Percentiles rank a stretch among this genome's conserved stretches.
Evolutionary conservation across 345 rosid genomes (phyloP).

Genomic region (Hibiscus mutabilis): DNA sequence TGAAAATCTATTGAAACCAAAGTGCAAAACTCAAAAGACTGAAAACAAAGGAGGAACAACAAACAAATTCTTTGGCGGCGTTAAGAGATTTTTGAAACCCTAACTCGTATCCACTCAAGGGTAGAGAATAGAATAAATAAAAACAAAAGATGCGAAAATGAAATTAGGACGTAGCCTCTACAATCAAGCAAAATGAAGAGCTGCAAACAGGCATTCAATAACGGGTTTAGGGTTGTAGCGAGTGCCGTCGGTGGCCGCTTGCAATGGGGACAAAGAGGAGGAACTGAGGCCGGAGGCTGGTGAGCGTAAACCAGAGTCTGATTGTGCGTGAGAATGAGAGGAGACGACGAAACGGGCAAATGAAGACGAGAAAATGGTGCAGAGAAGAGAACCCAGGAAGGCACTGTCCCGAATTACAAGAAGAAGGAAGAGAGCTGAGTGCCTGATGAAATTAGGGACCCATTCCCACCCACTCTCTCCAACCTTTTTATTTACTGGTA

Average conservation of each 20-base stretch:
- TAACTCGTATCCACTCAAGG: background rate
- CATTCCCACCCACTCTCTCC: no score
- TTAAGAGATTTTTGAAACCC: constrained; percentile 1
- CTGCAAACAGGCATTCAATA: background rate
- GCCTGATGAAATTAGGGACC: no score
- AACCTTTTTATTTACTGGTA: no score
- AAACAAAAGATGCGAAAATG: background rate
- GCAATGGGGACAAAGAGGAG: background rate
- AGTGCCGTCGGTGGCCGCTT: background rate
- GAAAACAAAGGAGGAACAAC: background rate
- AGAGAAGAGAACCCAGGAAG: no score
- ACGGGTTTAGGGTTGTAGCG: background rate
- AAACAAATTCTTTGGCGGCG: background rate
- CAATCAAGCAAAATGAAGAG: background rate
- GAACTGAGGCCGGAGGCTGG: no score
- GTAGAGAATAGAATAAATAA: background rate
- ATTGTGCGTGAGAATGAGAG: no score
- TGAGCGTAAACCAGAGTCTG: no score
- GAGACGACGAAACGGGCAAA: no score
- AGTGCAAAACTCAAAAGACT: background rate
- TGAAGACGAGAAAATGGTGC: no score
- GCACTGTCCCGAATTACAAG: no score
- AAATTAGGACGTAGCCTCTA: background rate
- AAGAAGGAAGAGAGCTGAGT: no score
- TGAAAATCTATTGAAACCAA: background rate